Percentiles rank a stretch among this genome's conserved stretches.
These are phyloP conservation scores for Blepharisma stoltei DNA, from an alignment of 73 alveolate species.

Conservation along the genomic window DNA sequence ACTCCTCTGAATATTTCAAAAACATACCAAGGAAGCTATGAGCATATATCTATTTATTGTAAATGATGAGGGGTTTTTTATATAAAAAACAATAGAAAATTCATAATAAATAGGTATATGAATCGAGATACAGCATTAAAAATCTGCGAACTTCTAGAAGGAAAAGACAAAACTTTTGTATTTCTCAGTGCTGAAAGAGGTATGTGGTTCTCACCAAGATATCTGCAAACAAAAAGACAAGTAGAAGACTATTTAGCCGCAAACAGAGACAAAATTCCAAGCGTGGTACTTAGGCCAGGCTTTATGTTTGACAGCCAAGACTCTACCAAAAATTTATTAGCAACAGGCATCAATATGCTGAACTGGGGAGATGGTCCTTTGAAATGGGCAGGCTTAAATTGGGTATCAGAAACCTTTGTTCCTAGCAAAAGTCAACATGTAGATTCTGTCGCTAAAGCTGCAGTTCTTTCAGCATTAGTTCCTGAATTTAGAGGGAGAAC, in stretches of 20 bases:
- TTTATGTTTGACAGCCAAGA: slow-evolving; percentile 11
- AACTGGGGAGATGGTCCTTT: neutral
- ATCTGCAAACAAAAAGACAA: slow-evolving; percentile 22
- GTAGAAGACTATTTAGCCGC: slow-evolving; percentile 3
- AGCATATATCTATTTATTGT: too few species aligned
- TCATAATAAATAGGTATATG: too few species aligned
- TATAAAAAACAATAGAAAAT: too few species aligned
- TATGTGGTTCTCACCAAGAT: slow-evolving; percentile 14
- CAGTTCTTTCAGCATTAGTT: neutral
- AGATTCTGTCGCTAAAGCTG: slow-evolving; percentile 28
- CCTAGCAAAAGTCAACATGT: slow-evolving; percentile 15
- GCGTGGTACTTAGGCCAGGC: slow-evolving; percentile 13
- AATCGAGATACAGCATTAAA: slow-evolving; percentile 22
- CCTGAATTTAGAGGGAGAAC: neutral
- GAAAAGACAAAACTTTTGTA: slow-evolving; percentile 3
- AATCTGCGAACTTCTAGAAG: neutral
- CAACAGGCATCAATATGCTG: neutral
- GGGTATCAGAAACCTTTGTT: neutral
- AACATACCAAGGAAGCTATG: slow-evolving; percentile 20
- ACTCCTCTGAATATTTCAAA: neutral
- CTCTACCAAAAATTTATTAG: neutral
- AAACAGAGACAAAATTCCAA: neutral
- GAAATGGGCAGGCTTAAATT: slow-evolving; percentile 7
- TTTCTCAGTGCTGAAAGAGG: slow-evolving; percentile 30
- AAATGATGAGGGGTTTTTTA: too few species aligned